Base-by-base conservation (phyloP, 2,329 filamentous ascomycete genomes). In the Verticillium dahliae region DNA sequence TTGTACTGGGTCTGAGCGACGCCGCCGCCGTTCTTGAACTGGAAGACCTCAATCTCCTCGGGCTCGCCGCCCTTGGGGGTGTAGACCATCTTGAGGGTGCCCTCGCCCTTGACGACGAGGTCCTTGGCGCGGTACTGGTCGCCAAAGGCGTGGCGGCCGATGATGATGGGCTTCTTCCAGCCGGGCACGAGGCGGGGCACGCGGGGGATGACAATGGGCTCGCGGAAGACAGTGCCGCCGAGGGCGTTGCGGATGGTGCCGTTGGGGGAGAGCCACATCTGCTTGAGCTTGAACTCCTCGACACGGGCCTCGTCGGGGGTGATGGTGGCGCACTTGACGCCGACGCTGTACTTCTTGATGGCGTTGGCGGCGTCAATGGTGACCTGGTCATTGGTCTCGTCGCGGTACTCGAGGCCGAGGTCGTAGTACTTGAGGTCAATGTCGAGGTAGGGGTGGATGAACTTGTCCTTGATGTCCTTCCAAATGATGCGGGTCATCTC, bases 401-500 rank as follows among this genome's bases (percentile, higher is more conserved):
- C 94, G 75, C 95, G 91, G 85, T 97, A 96, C 75, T 91, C 88
- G 67, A 98, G 86, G 65, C 95, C 95, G 70, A 97, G 80, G 74
- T 97, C 92, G 79, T 96, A 97, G 86, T 97, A 97, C 84, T 99
- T 98, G 73, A 99, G 88, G 78, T 98, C 94, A 76, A 99, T 87
- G 77, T 97, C 93, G 69, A 99, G 89, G 81, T 95, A 97, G 61
- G 93, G 93, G 80, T 89, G 84, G 79, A 97, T 97, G 82, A 97
- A 94, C 85, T 96, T 97, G 81, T 98, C 91, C 86, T 97, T 97
- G 86, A 99, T 99, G 78, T 91, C 88, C 82, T 97, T 84, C 95
- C 95, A 99, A 83, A 99, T 99, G 76, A 99, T 93, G 72, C 95
- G 86, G 71, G 95, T 99, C 95, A 98, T 98, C 88, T 92, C 87